Conservation (phyloP, 148 eudicot genomes). For the Heliamphora exappendiculata region DNA sequence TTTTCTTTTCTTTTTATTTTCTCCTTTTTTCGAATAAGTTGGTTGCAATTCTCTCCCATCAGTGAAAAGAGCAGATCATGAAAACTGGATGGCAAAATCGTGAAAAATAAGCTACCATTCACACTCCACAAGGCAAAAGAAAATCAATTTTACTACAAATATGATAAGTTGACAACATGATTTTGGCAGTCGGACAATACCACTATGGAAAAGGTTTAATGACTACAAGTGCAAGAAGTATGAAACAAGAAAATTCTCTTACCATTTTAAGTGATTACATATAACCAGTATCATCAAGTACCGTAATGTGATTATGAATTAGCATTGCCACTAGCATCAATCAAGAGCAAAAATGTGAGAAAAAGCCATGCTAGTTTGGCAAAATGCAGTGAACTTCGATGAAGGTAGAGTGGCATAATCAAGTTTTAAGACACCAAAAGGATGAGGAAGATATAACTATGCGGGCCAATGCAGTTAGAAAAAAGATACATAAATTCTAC, state of each 20-base stretch:
- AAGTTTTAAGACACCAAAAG: neutral
- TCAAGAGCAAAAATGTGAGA: neutral
- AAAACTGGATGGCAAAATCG: neutral
- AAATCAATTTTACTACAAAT: neutral
- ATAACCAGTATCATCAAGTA: neutral
- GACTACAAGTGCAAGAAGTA: neutral
- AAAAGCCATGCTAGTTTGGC: neutral
- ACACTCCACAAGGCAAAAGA: neutral
- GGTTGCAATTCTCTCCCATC: neutral
- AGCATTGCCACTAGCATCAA: neutral
- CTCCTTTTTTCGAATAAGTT: neutral
- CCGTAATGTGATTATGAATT: neutral
- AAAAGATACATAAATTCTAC: neutral
- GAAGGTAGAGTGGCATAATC: neutral
- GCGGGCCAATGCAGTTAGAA: neutral
- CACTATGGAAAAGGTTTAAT: neutral
- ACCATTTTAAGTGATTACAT: neutral
- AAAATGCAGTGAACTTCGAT: neutral
- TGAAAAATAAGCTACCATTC: neutral
- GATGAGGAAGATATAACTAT: neutral
- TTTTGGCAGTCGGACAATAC: neutral
- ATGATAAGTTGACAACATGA: neutral
- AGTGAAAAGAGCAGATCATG: neutral
- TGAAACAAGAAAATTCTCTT: neutral
- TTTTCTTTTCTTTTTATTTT: no score